A percentile compares a stretch with the other conserved stretches of the same genome.
These are phyloP conservation scores for Aspergillus niger DNA, from an alignment of 2,329 filamentous ascomycete genomes.

Conservation along the genomic window DNA sequence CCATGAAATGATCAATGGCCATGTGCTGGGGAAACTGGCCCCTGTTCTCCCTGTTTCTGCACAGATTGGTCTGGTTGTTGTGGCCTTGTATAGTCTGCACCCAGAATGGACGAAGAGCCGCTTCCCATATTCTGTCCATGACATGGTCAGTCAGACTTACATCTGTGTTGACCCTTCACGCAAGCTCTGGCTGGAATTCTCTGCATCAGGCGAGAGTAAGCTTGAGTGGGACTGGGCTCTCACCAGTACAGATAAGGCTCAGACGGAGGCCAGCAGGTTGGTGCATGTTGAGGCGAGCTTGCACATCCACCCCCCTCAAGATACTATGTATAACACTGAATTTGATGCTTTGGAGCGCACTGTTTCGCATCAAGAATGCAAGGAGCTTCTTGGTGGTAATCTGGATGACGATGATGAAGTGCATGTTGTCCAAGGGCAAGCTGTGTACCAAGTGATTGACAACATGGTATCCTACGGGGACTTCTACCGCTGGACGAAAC, in stretches of 20 bases:
- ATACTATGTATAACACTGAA: neutral
- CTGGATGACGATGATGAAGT: neutral
- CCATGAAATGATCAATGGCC: neutral
- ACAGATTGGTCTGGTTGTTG: constrained; percentile 38
- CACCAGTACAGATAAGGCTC: constrained; percentile 10
- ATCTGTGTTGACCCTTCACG: constrained; percentile 36
- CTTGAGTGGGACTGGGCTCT: constrained; percentile 34
- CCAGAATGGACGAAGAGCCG: constrained; percentile 21
- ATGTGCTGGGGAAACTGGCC: constrained; percentile 32
- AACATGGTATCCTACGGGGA: neutral
- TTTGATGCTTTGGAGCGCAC: neutral
- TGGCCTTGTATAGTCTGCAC: constrained; percentile 35
- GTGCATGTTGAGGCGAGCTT: neutral
- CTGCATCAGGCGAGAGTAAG: constrained; percentile 14
- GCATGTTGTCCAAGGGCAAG: neutral
- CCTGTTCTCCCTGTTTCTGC: no score
- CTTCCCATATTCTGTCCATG: constrained; percentile 32
- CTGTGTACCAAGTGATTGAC: neutral
- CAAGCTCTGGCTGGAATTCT: constrained; percentile 32
- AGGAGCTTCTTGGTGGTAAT: neutral
- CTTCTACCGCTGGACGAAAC: neutral
- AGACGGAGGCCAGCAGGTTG: neutral
- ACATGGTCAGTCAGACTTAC: constrained; percentile 35
- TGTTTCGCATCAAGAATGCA: neutral
- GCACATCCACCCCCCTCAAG: neutral